These are phyloP conservation scores for Mycena albidolilacea DNA, from an alignment of 768 basidiomycete species.

Conservation along the genomic window DNA sequence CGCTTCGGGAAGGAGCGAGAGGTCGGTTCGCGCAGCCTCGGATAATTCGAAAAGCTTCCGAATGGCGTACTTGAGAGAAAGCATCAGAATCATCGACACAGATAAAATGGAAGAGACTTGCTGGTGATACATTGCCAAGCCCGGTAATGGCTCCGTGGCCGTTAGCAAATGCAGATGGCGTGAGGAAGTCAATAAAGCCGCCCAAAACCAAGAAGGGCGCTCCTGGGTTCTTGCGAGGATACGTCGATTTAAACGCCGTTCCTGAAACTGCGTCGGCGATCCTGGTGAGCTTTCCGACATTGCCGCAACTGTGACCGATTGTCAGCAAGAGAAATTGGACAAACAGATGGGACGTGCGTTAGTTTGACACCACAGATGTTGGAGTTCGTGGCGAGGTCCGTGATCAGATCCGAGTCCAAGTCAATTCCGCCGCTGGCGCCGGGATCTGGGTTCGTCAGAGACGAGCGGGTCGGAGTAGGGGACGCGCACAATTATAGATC, in stretches of 20 bases:
- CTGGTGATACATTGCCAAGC: conserved; percentile 87
- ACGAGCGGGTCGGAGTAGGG: conserved; percentile 13
- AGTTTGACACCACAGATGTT: conserved; percentile 92
- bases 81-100: conserved; percentile 12
- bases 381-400: conserved; percentile 81
- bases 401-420: conserved; percentile 90
- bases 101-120: conserved; percentile 47
- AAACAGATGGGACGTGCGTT: conserved; percentile 67
- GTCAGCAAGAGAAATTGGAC: conserved; percentile 27
- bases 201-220: conserved; percentile 89
- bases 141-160: conserved; percentile 94
- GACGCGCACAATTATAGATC: conserved; percentile 85
- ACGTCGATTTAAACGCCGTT: conserved; percentile 64
- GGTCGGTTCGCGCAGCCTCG: conserved; percentile 67
- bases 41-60: conserved; percentile 75
- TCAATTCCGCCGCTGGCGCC: conserved; percentile 92
- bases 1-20: conserved; percentile 74
- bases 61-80: conserved; percentile 64
- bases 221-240: conserved; percentile 78
- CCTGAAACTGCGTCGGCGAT: conserved; percentile 79
- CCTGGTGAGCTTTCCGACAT: conserved; percentile 92
- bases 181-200: conserved; percentile 88
- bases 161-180: conserved; percentile 78
- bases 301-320: conserved; percentile 75
- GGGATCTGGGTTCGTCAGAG: conserved; percentile 65